Evolutionary conservation across 2,329 filamentous ascomycete genomes (phyloP), one percentile per base, ranked within the genome.

Genomic region (Aspergillus sp.): DNA sequence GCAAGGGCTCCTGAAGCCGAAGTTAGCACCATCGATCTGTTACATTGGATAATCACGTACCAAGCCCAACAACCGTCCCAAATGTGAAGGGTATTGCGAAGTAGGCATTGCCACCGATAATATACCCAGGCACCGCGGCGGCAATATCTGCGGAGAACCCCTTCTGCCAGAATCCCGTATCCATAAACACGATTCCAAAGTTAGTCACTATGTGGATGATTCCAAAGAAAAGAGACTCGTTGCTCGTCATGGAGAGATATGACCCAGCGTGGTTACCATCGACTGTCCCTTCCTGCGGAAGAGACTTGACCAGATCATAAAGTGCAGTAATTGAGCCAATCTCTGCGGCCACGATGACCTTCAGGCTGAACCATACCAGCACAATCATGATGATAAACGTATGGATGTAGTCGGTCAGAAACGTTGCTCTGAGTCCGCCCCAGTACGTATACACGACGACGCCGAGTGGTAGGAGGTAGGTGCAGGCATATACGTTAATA

Each of bases 41-140:
- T 11, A 11, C 9, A 4, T 31, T 31, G 27, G 9, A 31, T 11
- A 11, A 31, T 31, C 27, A 31, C 9, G 27, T 31, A 31, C 27
- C 72, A 8, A 80, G 73, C 23, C 79, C 77, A 66, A 80, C 78
- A 3, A 81, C 63, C 0, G 80, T 82, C 0, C 79, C 80, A 0
- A 83, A 72, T 6, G 77, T 76, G 74, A 80, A 82, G 0, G 81
- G 80, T 31, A 83, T 80, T 0, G 63, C 63, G 64, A 31, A 68
- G 63, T 65, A 70, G 3, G 74, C 73, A 23, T 78, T 65, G 2
- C 77, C 76, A 9, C 77, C 77, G 3, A 77, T 63, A 7, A 79
- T 67, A 56, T 78, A 79, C 2, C 74, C 77, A 51, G 73, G 74
- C 3, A 77, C 76, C 0, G 71, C 71, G 0, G 75, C 78, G 56